These are phyloP conservation scores for Monosporascus ibericus DNA, from an alignment of 2,329 filamentous ascomycete species.

Conservation along the genomic window DNA sequence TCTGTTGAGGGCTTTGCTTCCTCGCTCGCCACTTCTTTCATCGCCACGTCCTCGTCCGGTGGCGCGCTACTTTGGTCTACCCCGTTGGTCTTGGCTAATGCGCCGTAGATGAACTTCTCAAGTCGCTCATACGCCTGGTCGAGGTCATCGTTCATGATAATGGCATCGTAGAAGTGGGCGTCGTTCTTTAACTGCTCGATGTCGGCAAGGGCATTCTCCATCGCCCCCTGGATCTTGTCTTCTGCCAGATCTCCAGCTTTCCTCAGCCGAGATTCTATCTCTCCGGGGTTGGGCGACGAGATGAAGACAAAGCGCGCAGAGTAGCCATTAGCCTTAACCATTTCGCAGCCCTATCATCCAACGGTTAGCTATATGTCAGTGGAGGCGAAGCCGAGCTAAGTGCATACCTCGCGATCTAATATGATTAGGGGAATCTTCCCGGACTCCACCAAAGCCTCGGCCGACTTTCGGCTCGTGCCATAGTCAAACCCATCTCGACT, in stretches of 20 bases:
- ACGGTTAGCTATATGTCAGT: background rate
- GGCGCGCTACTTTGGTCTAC: slow-evolving; percentile 10
- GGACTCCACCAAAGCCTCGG: slow-evolving; percentile 44
- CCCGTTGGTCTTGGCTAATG: slow-evolving; percentile 10
- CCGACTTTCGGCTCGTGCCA: slow-evolving; percentile 48
- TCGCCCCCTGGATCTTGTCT: slow-evolving; percentile 38
- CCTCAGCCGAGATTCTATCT: slow-evolving; percentile 35
- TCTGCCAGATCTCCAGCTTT: slow-evolving; percentile 36
- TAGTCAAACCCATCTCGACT: slow-evolving; percentile 44
- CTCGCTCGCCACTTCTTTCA: slow-evolving; percentile 11
- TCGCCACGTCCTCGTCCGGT: slow-evolving; percentile 11
- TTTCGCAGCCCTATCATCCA: slow-evolving; percentile 42
- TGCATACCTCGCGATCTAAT: slow-evolving; percentile 46
- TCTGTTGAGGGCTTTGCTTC: slow-evolving; percentile 1
- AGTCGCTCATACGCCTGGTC: slow-evolving; percentile 43
- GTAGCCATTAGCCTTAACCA: slow-evolving; percentile 52
- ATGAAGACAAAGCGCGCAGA: slow-evolving; percentile 50
- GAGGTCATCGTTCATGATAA: slow-evolving; percentile 45
- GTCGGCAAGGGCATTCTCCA: slow-evolving; percentile 33
- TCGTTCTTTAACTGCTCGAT: slow-evolving; percentile 38
- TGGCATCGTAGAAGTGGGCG: slow-evolving; percentile 40
- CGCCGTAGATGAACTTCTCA: slow-evolving; percentile 42
- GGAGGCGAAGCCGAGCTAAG: background rate
- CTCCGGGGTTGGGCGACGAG: slow-evolving; percentile 33
- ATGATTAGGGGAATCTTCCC: slow-evolving; percentile 56